phyloP scores from a whole-genome alignment of 2,329 filamentous ascomycete species.

The Diplodia intermedia region DNA sequence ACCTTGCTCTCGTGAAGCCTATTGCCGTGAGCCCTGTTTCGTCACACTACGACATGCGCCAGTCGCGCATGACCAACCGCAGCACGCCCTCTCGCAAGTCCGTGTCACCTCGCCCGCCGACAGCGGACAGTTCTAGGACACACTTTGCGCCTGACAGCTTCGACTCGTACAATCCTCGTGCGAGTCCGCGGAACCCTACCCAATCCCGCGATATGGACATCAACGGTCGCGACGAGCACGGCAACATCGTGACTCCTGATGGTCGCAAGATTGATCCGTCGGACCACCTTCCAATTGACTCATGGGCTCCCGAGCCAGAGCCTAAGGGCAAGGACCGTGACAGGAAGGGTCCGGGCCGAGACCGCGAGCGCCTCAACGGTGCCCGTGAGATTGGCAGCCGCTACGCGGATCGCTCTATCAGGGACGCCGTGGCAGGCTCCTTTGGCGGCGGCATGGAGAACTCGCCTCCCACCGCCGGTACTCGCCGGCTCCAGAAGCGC shows the following conservation, averaged over 20 bases:
- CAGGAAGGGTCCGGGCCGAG: conserved; percentile 42
- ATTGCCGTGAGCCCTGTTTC: conserved; percentile 54
- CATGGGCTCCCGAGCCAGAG: conserved; percentile 79
- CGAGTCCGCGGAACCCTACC: conserved; percentile 47
- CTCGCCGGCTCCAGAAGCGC: conserved; percentile 42
- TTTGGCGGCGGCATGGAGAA: conserved; percentile 7
- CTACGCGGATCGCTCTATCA: conserved; percentile 22
- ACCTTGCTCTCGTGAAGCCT: conserved; percentile 50
- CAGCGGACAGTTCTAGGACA: conserved; percentile 55
- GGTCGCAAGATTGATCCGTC: conserved; percentile 80
- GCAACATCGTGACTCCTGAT: conserved; percentile 77
- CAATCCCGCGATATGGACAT: conserved; percentile 44
- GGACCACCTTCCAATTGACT: conserved; percentile 78
- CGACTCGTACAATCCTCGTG: conserved; percentile 70
- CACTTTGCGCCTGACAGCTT: conserved; percentile 81
- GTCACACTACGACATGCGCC: conserved; percentile 44
- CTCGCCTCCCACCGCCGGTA: neutral
- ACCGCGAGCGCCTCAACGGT: conserved; percentile 59
- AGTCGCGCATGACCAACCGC: conserved; percentile 51
- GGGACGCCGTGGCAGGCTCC: conserved; percentile 20
- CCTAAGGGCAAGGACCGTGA: conserved; percentile 60
- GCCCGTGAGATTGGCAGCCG: conserved; percentile 51
- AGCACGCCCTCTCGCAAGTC: conserved; percentile 69
- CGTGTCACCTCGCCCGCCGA: conserved; percentile 70
- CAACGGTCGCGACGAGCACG: conserved; percentile 54